A percentile compares a stretch with the other conserved stretches of the same genome.
Conservation (phyloP, 345 rosid species). For the Gossypium raimondii region DNA sequence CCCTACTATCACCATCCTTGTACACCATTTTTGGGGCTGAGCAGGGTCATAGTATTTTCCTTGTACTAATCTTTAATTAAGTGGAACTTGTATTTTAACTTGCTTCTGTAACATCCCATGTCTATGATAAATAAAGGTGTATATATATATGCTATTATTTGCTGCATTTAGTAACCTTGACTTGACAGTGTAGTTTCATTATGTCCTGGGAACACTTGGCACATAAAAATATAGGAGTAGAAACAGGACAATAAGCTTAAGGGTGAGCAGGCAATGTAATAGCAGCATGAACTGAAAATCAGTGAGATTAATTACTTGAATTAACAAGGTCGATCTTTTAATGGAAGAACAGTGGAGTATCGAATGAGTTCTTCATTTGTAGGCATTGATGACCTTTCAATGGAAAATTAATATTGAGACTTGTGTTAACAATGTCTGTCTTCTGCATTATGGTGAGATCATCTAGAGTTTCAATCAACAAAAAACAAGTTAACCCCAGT, state of each 20-base stretch:
- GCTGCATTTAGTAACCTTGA: not conserved
- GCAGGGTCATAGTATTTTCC: constrained; percentile 4
- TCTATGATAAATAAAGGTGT: not conserved
- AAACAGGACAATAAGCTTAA: not conserved
- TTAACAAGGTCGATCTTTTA: not conserved
- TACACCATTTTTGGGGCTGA: constrained; percentile 10
- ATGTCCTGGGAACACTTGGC: not conserved
- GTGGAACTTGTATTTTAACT: not conserved
- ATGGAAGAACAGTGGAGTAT: not conserved
- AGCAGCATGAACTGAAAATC: not conserved
- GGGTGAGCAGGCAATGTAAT: not conserved
- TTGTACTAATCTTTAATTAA: not conserved
- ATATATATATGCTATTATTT: not conserved
- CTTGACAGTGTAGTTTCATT: not conserved
- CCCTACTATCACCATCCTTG: constrained; percentile 1
- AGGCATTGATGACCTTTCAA: too few species aligned
- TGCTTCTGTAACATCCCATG: not conserved
- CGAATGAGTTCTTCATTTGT: not conserved
- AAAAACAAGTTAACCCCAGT: not conserved
- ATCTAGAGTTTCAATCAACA: not conserved
- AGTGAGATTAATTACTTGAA: not conserved
- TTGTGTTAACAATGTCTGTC: not conserved
- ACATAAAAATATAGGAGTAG: not conserved
- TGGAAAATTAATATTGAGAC: not conserved
- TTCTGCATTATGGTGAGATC: not conserved